Evolutionary conservation across 2,329 filamentous ascomycete species (phyloP).

Genomic region (Aspergillus neotritici): DNA sequence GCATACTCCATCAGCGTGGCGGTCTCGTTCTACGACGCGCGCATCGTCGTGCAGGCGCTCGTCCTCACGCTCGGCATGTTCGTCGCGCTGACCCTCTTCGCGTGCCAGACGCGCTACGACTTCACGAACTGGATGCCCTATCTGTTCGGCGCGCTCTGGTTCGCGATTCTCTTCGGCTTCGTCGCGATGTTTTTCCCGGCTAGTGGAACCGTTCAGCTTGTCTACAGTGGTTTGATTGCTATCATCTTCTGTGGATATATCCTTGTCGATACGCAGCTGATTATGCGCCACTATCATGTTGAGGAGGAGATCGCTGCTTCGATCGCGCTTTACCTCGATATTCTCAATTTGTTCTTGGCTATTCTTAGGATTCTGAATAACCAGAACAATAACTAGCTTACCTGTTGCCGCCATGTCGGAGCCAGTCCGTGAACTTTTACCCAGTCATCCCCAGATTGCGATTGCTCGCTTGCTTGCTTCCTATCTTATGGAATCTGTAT

Average conservation of each 20-base stretch:
- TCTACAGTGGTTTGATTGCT: conserved; percentile 75
- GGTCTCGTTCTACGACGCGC: conserved; percentile 79
- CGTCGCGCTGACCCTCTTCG: conserved; percentile 66
- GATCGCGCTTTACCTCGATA: conserved; percentile 90
- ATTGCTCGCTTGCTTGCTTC: no score
- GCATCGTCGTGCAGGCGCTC: conserved; percentile 83
- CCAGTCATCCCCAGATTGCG: no score
- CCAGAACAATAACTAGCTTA: conserved; percentile 77
- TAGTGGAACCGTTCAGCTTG: conserved; percentile 72
- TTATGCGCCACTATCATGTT: conserved; percentile 93
- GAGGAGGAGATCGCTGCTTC: conserved; percentile 96
- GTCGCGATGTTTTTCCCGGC: conserved; percentile 85
- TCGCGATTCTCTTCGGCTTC: conserved; percentile 85
- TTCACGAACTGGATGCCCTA: conserved; percentile 98
- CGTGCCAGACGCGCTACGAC: conserved; percentile 96
- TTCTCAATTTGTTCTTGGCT: conserved; percentile 94
- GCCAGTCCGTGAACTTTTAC: no score
- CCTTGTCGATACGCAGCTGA: conserved; percentile 89
- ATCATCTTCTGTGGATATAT: conserved; percentile 94
- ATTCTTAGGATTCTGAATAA: conserved; percentile 95
- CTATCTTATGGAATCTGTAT: no score
- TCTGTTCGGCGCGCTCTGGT: conserved; percentile 85
- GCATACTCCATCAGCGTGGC: conserved; percentile 91
- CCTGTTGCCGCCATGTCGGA: no score
- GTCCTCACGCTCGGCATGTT: conserved; percentile 71